Conservation (phyloP, 169 alveolate species). For the Cryptosporidium parvum region DNA sequence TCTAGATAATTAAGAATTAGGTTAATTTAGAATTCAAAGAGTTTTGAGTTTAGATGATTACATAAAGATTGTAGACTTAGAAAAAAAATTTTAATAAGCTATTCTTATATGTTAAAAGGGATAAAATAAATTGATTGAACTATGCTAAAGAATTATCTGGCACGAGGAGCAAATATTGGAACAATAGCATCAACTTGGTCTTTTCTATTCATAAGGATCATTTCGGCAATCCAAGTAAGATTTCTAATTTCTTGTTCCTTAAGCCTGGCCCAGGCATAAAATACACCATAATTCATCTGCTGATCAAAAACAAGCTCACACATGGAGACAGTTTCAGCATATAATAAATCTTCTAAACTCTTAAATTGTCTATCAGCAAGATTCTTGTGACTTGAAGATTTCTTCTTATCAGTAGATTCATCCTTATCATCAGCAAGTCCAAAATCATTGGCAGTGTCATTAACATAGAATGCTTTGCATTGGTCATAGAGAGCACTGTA, state of each 20-base stretch:
- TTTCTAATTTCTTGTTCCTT: slow-evolving; percentile 98
- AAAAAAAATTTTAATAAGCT: slow-evolving; percentile 26
- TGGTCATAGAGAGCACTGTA: slow-evolving; percentile 89
- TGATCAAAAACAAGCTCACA: slow-evolving; percentile 96
- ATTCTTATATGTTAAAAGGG: slow-evolving; percentile 31
- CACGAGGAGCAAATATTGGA: slow-evolving; percentile 86
- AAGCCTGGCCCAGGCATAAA: slow-evolving; percentile 97
- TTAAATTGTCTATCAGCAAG: slow-evolving; percentile 74
- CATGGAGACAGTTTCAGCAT: slow-evolving; percentile 93
- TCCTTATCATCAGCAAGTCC: slow-evolving; percentile 64
- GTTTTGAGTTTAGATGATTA: neutral
- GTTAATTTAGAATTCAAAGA: too few relatives aligned
- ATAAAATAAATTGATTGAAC: neutral
- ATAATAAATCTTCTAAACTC: slow-evolving; percentile 95
- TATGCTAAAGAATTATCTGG: slow-evolving; percentile 31
- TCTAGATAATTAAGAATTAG: neutral
- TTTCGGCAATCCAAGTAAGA: slow-evolving; percentile 97
- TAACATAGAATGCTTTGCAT: slow-evolving; percentile 84
- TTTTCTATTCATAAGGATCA: slow-evolving; percentile 88
- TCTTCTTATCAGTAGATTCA: slow-evolving; percentile 28
- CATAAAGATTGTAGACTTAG: neutral
- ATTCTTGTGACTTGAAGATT: slow-evolving; percentile 7
- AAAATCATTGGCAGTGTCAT: slow-evolving; percentile 64
- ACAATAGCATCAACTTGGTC: slow-evolving; percentile 88
- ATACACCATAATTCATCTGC: slow-evolving; percentile 95